Evolutionary conservation across 306 rosid genomes (phyloP).

Genomic region (Vigna nakashimae): DNA sequence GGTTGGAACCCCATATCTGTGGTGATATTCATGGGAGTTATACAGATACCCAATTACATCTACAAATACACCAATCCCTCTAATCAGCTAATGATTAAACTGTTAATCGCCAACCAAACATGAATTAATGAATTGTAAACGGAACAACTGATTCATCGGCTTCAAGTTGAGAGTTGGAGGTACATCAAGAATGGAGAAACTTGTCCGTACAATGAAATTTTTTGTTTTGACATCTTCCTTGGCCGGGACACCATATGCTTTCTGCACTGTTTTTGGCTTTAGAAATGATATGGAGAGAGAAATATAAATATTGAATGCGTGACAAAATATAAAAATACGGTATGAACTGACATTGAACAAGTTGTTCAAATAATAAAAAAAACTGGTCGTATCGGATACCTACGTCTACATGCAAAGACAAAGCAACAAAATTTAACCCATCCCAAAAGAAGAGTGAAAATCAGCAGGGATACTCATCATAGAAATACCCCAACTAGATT

Average conservation of each 20-base stretch:
- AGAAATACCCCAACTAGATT: background rate
- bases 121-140: background rate
- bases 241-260: background rate
- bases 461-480: background rate
- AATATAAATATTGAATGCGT: background rate
- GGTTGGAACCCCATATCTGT: conserved; percentile 21
- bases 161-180: background rate
- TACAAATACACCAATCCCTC: background rate
- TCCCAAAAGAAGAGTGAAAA: background rate
- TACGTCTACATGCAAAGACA: background rate
- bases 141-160: background rate
- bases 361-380: background rate
- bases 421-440: background rate
- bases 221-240: background rate
- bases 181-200: background rate
- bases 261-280: background rate
- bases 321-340: background rate
- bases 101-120: background rate
- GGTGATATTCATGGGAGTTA: background rate
- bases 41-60: background rate
- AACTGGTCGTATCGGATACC: background rate
- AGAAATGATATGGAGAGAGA: background rate
- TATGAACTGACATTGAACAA: background rate
- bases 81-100: background rate
- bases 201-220: background rate